Conservation (phyloP, 2,329 filamentous ascomycete genomes). For the Hymenoscyphus infarciens region DNA sequence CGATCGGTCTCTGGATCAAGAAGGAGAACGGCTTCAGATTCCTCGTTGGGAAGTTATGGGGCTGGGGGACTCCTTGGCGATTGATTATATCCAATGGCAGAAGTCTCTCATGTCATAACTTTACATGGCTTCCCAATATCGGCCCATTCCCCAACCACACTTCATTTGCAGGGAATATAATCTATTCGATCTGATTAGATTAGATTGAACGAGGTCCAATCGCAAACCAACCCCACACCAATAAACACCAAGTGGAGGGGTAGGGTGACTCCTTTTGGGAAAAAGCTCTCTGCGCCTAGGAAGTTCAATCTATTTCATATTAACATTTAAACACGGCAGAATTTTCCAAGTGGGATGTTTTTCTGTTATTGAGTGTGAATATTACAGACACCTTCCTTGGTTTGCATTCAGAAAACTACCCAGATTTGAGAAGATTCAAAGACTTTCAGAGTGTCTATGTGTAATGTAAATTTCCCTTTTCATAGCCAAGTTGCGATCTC, state of each 20-base stretch:
- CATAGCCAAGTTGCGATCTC: too few relatives aligned
- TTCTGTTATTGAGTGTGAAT: too few relatives aligned
- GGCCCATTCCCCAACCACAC: conserved; percentile 5
- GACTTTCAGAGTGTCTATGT: too few relatives aligned
- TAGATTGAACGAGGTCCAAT: conserved; percentile 13
- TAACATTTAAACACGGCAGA: too few relatives aligned
- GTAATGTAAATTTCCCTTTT: too few relatives aligned
- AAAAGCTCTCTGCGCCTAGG: too few relatives aligned
- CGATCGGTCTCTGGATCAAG: background rate
- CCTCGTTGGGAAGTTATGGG: background rate
- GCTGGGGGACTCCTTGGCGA: background rate
- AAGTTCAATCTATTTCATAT: background rate
- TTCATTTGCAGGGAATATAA: conserved; percentile 8
- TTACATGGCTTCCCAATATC: conserved; percentile 1
- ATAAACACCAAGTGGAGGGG: background rate
- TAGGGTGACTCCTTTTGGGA: background rate
- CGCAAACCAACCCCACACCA: background rate
- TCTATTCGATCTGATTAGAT: conserved; percentile 26
- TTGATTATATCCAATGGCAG: conserved; percentile 1
- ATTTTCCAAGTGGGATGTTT: too few relatives aligned
- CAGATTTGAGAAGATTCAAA: too few relatives aligned
- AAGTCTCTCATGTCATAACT: background rate
- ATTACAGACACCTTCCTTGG: too few relatives aligned
- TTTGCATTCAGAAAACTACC: too few relatives aligned
- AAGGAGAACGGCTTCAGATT: background rate